Base-by-base conservation (phyloP, 495 filamentous ascomycete genomes). In the Penicillium lividum region DNA sequence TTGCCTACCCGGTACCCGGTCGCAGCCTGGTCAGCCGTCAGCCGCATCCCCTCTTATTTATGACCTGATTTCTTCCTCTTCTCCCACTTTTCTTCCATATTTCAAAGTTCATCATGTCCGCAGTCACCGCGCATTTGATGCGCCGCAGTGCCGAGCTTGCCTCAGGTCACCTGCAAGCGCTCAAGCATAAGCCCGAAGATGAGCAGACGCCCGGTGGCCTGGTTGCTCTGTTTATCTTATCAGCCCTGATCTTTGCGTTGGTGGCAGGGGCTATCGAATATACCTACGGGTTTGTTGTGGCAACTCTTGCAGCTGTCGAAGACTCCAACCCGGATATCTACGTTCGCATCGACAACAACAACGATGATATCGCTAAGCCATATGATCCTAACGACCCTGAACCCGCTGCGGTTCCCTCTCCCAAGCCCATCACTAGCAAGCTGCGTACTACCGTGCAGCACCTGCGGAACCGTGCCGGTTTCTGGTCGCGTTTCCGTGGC, bases 241-340 rank as follows among this genome's bases (percentile, higher is more conserved):
- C 44, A n/a, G 3, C 27, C 3, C 8, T 48, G 4, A 11, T 56
- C 2, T 4, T 56, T 11, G 31, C 6, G 11, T 10, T 42, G 30
- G 15, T 25, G 3, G 8, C 54, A 15, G 49, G 6, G 46, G 25
- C 16, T 36, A 53, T 80, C 18, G 70, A 77, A 50, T 89, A 89
- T 70, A 84, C 83, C 28, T 80, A 87, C 58, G 79, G 79, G 36
- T 59, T 77, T 36, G 78, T 89, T 25, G 74, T 89, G 16, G 73
- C 80, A 5, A 84, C 83, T 9, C 75, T 90, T 16, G 79, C 85
- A 48, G 80, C 81, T 56, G 71, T 90, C 57, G 87, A 90, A 69
- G 79, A 80, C 51, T 76, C 86, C 33, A 82, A 83, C 58, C 80
- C 84, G 10, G 77, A 83, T 51, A 77, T 84, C 60, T 83, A 82